Conservation (phyloP, 108 stramenopile species). For the Epithemia pelagica region DNA sequence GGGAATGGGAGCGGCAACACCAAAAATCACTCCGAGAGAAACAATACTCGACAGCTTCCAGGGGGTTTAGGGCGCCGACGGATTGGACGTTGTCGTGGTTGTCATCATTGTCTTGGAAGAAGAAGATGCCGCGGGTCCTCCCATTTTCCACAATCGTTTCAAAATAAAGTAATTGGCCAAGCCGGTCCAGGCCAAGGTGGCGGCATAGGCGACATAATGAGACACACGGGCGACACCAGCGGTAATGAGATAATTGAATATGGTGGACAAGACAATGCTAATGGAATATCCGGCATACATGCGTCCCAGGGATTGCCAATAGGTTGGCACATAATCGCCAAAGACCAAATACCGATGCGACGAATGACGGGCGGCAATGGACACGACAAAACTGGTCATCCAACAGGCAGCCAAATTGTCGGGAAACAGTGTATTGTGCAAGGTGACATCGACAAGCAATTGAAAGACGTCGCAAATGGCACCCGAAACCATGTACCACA, state of each 20-base stretch:
- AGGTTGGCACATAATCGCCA: constrained; percentile 64
- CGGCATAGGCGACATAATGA: constrained; percentile 48
- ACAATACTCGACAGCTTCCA: too few species aligned
- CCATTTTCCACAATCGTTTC: constrained; percentile 54
- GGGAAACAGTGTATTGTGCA: constrained; percentile 16
- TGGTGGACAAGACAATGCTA: constrained; percentile 51
- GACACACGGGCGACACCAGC: constrained; percentile 12
- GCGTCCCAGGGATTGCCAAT: constrained; percentile 35
- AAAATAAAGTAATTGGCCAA: constrained; percentile 70
- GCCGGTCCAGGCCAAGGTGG: constrained; percentile 66
- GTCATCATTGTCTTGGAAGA: too few species aligned
- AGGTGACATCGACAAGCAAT: constrained; percentile 26
- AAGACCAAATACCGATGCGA: constrained; percentile 66
- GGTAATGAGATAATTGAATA: constrained; percentile 54
- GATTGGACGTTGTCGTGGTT: too few species aligned
- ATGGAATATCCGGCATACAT: constrained; percentile 64
- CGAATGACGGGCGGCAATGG: constrained; percentile 54
- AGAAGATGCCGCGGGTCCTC: too few species aligned
- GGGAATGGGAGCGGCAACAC: too few species aligned
- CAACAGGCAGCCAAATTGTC: constrained; percentile 35
- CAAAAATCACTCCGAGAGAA: too few species aligned
- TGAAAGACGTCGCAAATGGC: constrained; percentile 39
- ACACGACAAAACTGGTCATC: constrained; percentile 40
- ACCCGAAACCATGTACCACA: constrained; percentile 49
- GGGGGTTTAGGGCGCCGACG: too few species aligned